Conservation (phyloP, 164 flowering plant species). For the Annona cherimola region DNA sequence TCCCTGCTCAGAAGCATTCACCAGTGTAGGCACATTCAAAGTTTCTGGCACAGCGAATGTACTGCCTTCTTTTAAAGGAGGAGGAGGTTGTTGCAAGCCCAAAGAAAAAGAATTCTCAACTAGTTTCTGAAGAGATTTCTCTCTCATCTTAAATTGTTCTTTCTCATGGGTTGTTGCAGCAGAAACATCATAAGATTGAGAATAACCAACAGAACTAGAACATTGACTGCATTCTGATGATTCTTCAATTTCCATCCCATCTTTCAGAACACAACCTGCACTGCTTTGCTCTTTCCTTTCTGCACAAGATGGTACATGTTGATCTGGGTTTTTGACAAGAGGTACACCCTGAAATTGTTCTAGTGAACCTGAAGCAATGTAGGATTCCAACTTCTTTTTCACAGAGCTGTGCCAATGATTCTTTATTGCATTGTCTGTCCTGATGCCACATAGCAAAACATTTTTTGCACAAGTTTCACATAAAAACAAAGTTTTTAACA, state of each 20-base stretch:
- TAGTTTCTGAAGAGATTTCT: constrained; percentile 28
- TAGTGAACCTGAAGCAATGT: constrained; percentile 72
- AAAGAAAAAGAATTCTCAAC: constrained; percentile 36
- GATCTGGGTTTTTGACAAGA: constrained; percentile 35
- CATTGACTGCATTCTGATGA: constrained; percentile 81
- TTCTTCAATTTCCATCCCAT: constrained; percentile 49
- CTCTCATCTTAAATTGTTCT: constrained; percentile 21
- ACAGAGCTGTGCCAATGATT: constrained; percentile 98
- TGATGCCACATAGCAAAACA: constrained; percentile 28
- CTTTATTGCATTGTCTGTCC: constrained; percentile 96
- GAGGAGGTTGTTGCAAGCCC: constrained; percentile 33
- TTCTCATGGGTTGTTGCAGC: not conserved
- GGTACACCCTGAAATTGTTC: constrained; percentile 53
- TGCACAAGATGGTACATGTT: constrained; percentile 41
- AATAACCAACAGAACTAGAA: constrained; percentile 36
- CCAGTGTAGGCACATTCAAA: constrained; percentile 24
- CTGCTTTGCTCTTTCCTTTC: constrained; percentile 38
- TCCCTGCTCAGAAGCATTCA: constrained; percentile 24
- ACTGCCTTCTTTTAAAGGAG: constrained; percentile 36
- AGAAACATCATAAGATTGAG: constrained; percentile 27
- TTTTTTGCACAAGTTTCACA: not conserved
- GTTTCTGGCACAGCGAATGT: constrained; percentile 32
- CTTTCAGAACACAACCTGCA: constrained; percentile 42
- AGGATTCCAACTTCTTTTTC: constrained; percentile 84
- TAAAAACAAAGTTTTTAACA: not conserved